These are phyloP conservation scores for Floccularia luteovirens DNA, from an alignment of 768 basidiomycete genomes.

Conservation along the genomic window DNA sequence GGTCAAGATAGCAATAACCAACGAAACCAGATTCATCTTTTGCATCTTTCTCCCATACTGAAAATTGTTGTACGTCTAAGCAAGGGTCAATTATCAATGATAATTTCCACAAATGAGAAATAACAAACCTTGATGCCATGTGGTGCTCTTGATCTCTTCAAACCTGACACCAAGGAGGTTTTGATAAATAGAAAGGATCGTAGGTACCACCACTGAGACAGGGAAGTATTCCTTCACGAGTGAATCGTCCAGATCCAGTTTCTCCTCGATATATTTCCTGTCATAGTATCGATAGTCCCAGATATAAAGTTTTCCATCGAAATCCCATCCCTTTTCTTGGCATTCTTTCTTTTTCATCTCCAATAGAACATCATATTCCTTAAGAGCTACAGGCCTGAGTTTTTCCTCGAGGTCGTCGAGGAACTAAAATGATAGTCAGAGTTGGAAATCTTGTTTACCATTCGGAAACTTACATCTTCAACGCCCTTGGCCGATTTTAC, in stretches of 20 bases:
- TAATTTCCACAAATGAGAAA: not conserved
- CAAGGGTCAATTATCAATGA: slow-evolving; percentile 4
- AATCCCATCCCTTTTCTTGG: slow-evolving; percentile 45
- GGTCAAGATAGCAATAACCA: slow-evolving; percentile 83
- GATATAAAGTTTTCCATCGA: slow-evolving; percentile 68
- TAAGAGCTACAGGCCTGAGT: slow-evolving; percentile 61
- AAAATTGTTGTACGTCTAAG: slow-evolving; percentile 73
- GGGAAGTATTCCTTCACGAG: slow-evolving; percentile 89
- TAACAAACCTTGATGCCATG: slow-evolving; percentile 75
- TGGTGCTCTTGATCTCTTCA: slow-evolving; percentile 49
- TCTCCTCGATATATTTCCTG: slow-evolving; percentile 57
- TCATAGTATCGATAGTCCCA: slow-evolving; percentile 85
- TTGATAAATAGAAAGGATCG: slow-evolving; percentile 81
- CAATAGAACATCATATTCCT: slow-evolving; percentile 62
- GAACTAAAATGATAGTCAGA: slow-evolving; percentile 40
- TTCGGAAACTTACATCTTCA: slow-evolving; percentile 33
- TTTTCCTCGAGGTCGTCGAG: slow-evolving; percentile 69
- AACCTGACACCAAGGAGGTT: slow-evolving; percentile 73
- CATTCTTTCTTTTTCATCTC: slow-evolving; percentile 73
- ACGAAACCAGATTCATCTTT: slow-evolving; percentile 66
- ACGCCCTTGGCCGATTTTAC: slow-evolving; percentile 63
- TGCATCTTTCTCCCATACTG: slow-evolving; percentile 79
- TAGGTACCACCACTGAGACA: slow-evolving; percentile 73
- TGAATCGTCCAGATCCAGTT: slow-evolving; percentile 65
- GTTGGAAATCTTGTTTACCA: not conserved